phyloP scores from a whole-genome alignment of 495 filamentous ascomycete genomes.

The Aspergillus wentii region DNA sequence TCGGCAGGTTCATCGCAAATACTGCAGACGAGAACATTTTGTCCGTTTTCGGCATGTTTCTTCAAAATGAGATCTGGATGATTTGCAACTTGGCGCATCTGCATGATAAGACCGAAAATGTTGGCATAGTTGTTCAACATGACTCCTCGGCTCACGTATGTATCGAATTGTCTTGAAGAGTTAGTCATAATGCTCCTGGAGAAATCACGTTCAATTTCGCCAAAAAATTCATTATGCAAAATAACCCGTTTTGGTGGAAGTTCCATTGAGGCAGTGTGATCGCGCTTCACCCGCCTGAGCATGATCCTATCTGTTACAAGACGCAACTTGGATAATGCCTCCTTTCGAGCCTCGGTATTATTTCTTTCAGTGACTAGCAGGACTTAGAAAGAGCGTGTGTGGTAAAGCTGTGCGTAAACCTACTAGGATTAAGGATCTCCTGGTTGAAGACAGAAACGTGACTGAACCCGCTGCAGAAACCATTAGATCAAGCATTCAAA shows the following conservation, averaged over 20 bases:
- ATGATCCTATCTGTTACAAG: constrained; percentile 86
- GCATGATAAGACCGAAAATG: constrained; percentile 84
- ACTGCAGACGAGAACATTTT: constrained; percentile 85
- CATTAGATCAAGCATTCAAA: constrained; percentile 4
- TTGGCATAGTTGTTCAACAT: constrained; percentile 93
- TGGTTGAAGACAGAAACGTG: constrained; percentile 97
- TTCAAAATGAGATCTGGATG: constrained; percentile 92
- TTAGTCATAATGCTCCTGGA: constrained; percentile 94
- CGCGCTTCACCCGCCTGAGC: constrained; percentile 86
- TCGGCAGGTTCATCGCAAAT: constrained; percentile 96
- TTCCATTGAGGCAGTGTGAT: constrained; percentile 90
- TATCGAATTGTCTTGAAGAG: constrained; percentile 81
- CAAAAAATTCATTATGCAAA: constrained; percentile 90
- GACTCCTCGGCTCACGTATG: constrained; percentile 90
- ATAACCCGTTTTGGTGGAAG: constrained; percentile 91
- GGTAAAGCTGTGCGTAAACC: constrained; percentile 15
- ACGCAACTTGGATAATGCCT: constrained; percentile 74
- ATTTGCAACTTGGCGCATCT: constrained; percentile 94
- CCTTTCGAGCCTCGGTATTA: constrained; percentile 47
- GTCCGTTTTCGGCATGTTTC: constrained; percentile 76
- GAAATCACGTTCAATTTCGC: constrained; percentile 91
- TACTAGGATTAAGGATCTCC: constrained; percentile 80
- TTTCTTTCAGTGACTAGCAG: constrained; percentile 45
- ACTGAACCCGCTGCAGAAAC: constrained; percentile 59
- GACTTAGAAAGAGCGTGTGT: constrained; percentile 8